Evolutionary conservation across 495 filamentous ascomycete species (phyloP), one percentile per base, ranked within the genome.

Genomic region (Bacidia rubella): DNA sequence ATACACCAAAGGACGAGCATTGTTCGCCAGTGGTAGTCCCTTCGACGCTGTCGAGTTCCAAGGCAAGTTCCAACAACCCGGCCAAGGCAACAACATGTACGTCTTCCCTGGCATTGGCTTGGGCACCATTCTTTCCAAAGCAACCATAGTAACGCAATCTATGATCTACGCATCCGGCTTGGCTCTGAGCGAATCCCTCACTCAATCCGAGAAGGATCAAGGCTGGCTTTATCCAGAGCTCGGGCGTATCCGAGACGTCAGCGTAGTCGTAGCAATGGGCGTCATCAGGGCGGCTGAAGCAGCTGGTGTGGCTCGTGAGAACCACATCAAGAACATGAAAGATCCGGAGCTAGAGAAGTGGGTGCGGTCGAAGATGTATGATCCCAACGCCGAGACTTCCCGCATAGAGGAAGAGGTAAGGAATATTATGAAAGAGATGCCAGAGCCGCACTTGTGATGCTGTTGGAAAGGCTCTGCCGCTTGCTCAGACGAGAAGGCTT

Each of bases 101-200:
- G 88, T 98, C 45, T 98, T 98, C 80, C 92, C 92, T 2, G 92
- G 92, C 62, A 89, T 98, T 55, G 92, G 92, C 32, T 80, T 97
- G 27, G 92, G 89, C 53, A 87, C 90, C 54, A 95, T 98, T 62
- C 82, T 98, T 38, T 82, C 81, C 72, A 90, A 95, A 73, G 76
- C 87, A 41, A 83, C 83, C 62, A 81, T 80, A 59, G 79, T 98
- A 56, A 96, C 92, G 29, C 88, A 98, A 65, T 81, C 81, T 65
- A 98, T 50, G 47, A 50, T 50, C 32, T 96, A 95, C 70, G 87
- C 83, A 42, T 88, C 87, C 44, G 90, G 85, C 26, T 80, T 80
- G 21, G 83, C 88, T 11, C 80, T 98, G 12, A 79, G 86, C 26
- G 76, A 79, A 41, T 82, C 86, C 26, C 75, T 98, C 43, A 90